A percentile compares a stretch with the other conserved stretches of the same genome.
phyloP scores from a whole-genome alignment of 1,139 yeast species.

The Arxiozyma telluris region DNA sequence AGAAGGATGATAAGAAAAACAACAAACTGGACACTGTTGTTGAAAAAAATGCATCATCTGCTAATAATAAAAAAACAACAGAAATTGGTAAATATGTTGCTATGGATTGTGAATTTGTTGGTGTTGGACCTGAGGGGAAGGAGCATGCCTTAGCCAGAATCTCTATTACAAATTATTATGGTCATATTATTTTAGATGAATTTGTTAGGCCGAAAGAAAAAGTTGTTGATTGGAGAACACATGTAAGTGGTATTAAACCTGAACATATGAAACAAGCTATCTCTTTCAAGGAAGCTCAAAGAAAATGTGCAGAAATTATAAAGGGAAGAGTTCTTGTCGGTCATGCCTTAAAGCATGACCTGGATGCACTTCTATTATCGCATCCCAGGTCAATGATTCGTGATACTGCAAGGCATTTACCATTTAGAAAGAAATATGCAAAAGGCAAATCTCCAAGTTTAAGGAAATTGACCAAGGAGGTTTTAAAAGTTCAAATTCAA shows the following conservation, averaged over 20 bases:
- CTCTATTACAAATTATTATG: slow-evolving; percentile 76
- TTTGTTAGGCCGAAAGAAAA: slow-evolving; percentile 66
- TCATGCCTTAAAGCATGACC: slow-evolving; percentile 75
- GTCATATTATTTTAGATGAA: slow-evolving; percentile 58
- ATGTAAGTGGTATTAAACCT: slow-evolving; percentile 86
- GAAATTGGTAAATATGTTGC: slow-evolving; percentile 68
- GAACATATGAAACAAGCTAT: slow-evolving; percentile 59
- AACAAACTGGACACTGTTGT: slow-evolving; percentile 3
- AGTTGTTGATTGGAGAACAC: slow-evolving; percentile 87
- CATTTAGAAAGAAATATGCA: slow-evolving; percentile 46
- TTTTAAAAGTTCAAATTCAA: slow-evolving; percentile 59
- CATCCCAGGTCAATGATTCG: slow-evolving; percentile 59
- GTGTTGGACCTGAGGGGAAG: slow-evolving; percentile 66
- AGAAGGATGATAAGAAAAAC: background rate
- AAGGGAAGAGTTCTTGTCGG: slow-evolving; percentile 60
- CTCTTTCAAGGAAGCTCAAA: slow-evolving; percentile 57
- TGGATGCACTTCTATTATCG: slow-evolving; percentile 54
- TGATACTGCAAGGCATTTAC: slow-evolving; percentile 63
- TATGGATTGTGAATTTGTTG: slow-evolving; percentile 92
- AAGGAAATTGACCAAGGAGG: slow-evolving; percentile 52
- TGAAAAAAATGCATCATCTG: background rate
- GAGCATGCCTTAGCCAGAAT: slow-evolving; percentile 77
- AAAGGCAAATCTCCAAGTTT: slow-evolving; percentile 66
- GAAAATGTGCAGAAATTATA: slow-evolving; percentile 41
- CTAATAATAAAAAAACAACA: slow-evolving; percentile 13